Evolutionary conservation across 2,329 filamentous ascomycete genomes (phyloP).

Genomic region (Coniochaeta sp.): DNA sequence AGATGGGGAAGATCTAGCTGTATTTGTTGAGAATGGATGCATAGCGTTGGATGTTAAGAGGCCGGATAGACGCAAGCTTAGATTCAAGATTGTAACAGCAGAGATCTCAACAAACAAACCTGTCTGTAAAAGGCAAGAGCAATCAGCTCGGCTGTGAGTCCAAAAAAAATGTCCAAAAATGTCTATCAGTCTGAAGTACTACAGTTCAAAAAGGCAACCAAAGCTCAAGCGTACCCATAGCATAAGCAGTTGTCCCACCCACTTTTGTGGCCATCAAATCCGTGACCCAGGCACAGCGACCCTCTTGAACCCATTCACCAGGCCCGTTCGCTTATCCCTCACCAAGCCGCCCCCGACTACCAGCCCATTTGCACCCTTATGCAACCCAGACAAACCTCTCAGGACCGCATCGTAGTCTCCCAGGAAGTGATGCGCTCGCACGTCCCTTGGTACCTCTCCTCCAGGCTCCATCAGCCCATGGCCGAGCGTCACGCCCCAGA

Average conservation of each 20-base stretch:
- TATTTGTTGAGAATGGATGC: too few species aligned
- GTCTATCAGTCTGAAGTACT: too few species aligned
- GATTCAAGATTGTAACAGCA: too few species aligned
- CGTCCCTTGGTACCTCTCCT: constrained; percentile 21
- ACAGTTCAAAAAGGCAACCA: too few species aligned
- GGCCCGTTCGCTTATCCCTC: constrained; percentile 28
- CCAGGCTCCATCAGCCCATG: constrained; percentile 37
- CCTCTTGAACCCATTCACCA: constrained; percentile 25
- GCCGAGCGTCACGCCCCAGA: constrained; percentile 51
- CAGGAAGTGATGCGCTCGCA: constrained; percentile 46
- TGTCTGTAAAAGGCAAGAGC: too few species aligned
- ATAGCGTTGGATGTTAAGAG: too few species aligned
- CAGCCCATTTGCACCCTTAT: constrained; percentile 28
- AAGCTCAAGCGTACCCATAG: neutral
- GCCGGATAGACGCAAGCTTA: too few species aligned
- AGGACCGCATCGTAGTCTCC: constrained; percentile 40
- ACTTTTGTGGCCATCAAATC: neutral
- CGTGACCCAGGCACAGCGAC: neutral
- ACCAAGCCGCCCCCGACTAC: constrained; percentile 34
- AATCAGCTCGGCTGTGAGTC: too few species aligned
- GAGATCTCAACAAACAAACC: too few species aligned
- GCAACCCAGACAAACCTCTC: constrained; percentile 27
- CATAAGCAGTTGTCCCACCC: neutral
- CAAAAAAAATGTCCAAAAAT: too few species aligned
- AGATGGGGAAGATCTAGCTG: too few species aligned